Conservation (phyloP, 306 rosid genomes). For the Citrullus mucosospermus region DNA sequence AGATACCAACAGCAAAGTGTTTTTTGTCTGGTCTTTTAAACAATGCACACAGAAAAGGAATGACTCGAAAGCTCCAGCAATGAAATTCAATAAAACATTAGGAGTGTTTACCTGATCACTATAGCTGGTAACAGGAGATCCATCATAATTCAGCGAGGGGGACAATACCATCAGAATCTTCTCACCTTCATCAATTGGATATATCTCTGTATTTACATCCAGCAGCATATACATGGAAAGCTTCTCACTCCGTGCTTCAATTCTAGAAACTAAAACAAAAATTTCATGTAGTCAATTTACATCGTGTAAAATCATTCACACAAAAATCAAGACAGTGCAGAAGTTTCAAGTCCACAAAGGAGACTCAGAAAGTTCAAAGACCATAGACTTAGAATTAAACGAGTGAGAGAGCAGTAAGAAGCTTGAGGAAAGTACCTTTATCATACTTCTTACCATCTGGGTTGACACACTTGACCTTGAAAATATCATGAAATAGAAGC, state of each 20-base stretch:
- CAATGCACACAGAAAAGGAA: background rate
- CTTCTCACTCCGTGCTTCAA: conserved; percentile 72
- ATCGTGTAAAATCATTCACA: background rate
- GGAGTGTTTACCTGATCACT: conserved; percentile 34
- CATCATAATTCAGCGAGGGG: conserved; percentile 50
- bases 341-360: background rate
- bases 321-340: background rate
- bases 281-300: background rate
- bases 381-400: background rate
- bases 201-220: conserved; percentile 75
- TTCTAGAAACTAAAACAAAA: conserved; percentile 45
- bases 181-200: conserved; percentile 50
- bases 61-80: background rate
- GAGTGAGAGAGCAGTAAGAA: background rate
- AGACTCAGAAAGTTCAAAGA: background rate
- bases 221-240: conserved; percentile 43
- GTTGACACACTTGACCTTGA: conserved; percentile 45
- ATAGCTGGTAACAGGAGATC: conserved; percentile 13
- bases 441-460: conserved; percentile 90
- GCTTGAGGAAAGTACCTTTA: conserved; percentile 30
- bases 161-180: conserved; percentile 58
- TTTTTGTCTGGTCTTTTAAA: background rate
- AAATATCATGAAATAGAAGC: conserved; percentile 72
- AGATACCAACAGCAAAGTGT: background rate
- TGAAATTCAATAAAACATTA: background rate